Evolutionary conservation across 768 basidiomycete species (phyloP).

Genomic region (Leccinum arenicola): DNA sequence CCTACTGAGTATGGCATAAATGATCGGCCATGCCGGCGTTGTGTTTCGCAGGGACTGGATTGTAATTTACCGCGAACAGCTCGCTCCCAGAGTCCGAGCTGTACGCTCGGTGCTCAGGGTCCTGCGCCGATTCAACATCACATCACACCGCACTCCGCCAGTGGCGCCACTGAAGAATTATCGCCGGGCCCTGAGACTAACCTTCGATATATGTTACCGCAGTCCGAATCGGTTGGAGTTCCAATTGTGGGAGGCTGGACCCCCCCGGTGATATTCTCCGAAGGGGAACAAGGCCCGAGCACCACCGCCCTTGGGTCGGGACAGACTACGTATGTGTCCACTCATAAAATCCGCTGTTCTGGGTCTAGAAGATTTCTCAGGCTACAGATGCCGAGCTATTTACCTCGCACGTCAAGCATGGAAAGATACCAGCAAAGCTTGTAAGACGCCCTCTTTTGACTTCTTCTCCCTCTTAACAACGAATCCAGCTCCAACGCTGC

Average conservation of each 20-base stretch:
- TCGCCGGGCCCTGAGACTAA: background rate
- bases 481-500: conserved; percentile 8
- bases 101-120: conserved; percentile 9
- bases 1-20: conserved; percentile 13
- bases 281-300: conserved; percentile 7
- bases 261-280: background rate
- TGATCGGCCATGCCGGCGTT: conserved; percentile 24
- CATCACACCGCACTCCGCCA: conserved; percentile 1
- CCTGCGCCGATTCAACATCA: conserved; percentile 5
- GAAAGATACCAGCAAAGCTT: conserved; percentile 9
- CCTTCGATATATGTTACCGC: conserved; percentile 7
- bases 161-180: conserved; percentile 8
- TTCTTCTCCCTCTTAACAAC: conserved; percentile 1
- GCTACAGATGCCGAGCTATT: background rate
- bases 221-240: background rate
- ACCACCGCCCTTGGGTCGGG: background rate
- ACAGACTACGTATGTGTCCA: conserved; percentile 14
- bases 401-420: background rate
- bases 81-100: conserved; percentile 24
- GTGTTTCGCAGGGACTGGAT: conserved; percentile 8
- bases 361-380: conserved; percentile 3
- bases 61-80: conserved; percentile 15
- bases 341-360: background rate
- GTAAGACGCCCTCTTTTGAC: conserved; percentile 8
- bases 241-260: conserved; percentile 5